These are phyloP conservation scores for Aegle marmelos DNA, from an alignment of 345 rosid genomes.

Conservation along the genomic window DNA sequence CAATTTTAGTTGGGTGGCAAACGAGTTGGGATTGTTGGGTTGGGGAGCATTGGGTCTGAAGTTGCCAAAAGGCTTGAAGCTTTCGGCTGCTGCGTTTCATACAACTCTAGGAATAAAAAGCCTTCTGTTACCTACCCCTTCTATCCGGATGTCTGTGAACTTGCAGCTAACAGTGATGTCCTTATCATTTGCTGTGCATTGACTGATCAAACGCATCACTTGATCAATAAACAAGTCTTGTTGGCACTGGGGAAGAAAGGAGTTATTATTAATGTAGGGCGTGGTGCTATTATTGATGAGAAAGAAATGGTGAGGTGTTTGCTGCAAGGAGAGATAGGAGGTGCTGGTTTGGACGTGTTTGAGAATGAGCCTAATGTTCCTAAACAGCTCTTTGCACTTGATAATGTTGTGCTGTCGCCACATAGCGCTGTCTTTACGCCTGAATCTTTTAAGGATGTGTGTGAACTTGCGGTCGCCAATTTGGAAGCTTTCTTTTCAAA, in stretches of 20 bases:
- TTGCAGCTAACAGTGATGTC: slow-evolving; percentile 37
- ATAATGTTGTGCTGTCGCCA: slow-evolving; percentile 38
- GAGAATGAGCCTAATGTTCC: slow-evolving; percentile 57
- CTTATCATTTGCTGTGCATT: slow-evolving; percentile 41
- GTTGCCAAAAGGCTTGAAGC: slow-evolving; percentile 41
- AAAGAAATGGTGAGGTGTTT: slow-evolving; percentile 46
- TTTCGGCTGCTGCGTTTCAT: slow-evolving; percentile 39
- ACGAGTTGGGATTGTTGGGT: slow-evolving; percentile 50
- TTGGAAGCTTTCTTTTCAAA: slow-evolving; percentile 51
- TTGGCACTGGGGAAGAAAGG: slow-evolving; percentile 41
- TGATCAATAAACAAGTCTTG: slow-evolving; percentile 43
- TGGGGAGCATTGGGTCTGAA: slow-evolving; percentile 41
- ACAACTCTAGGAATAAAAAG: slow-evolving; percentile 39
- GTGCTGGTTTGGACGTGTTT: slow-evolving; percentile 63
- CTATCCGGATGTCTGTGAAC: slow-evolving; percentile 26
- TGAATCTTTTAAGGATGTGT: slow-evolving; percentile 28
- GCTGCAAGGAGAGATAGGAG: slow-evolving; percentile 43
- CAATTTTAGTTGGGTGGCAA: slow-evolving; percentile 39
- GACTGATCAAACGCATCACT: slow-evolving; percentile 37
- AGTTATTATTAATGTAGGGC: slow-evolving; percentile 42
- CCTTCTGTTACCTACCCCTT: slow-evolving; percentile 32
- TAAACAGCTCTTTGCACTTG: slow-evolving; percentile 33
- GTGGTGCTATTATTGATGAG: slow-evolving; percentile 48
- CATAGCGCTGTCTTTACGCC: slow-evolving; percentile 35
- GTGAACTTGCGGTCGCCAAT: slow-evolving; percentile 35